Conservation (phyloP, 2,329 filamentous ascomycete genomes). For the Trichoderma sp. region DNA sequence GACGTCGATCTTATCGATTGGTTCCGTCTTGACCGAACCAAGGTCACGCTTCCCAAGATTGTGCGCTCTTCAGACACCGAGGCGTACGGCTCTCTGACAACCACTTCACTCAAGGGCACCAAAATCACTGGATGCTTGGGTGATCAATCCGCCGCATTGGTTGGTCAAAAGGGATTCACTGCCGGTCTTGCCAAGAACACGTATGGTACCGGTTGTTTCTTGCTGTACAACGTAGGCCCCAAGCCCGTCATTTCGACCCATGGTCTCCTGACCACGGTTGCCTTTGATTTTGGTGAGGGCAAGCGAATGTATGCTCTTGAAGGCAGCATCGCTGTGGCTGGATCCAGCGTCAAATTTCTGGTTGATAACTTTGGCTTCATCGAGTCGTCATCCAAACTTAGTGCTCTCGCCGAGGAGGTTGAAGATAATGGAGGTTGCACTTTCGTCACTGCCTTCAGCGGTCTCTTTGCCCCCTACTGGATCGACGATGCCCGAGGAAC, state of each 20-base stretch:
- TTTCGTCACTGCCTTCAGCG: conserved; percentile 77
- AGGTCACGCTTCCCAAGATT: conserved; percentile 72
- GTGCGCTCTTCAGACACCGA: conserved; percentile 68
- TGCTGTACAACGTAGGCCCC: conserved; percentile 77
- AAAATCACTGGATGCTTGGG: conserved; percentile 75
- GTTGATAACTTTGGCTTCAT: conserved; percentile 57
- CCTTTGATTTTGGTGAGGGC: conserved; percentile 67
- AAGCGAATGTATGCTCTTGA: conserved; percentile 73
- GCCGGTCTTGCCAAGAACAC: conserved; percentile 80
- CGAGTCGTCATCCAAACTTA: conserved; percentile 44
- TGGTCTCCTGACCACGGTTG: conserved; percentile 73
- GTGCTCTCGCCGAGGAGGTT: conserved; percentile 46
- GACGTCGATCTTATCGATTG: conserved; percentile 70
- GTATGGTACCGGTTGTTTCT: conserved; percentile 80
- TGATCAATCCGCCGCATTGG: conserved; percentile 77
- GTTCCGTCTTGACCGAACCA: conserved; percentile 67
- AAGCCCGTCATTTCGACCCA: conserved; percentile 77
- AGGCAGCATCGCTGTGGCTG: conserved; percentile 73
- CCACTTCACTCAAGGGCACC: conserved; percentile 61
- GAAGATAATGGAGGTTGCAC: conserved; percentile 71
- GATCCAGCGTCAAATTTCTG: conserved; percentile 70
- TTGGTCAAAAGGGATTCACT: conserved; percentile 74
- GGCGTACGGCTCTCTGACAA: conserved; percentile 62
- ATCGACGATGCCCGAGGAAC: conserved; percentile 79
- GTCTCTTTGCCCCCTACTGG: conserved; percentile 81